Evolutionary conservation across 2,329 filamentous ascomycete species (phyloP), one percentile per base, ranked within the genome.

Genomic region (Sporothrix mexicana): DNA sequence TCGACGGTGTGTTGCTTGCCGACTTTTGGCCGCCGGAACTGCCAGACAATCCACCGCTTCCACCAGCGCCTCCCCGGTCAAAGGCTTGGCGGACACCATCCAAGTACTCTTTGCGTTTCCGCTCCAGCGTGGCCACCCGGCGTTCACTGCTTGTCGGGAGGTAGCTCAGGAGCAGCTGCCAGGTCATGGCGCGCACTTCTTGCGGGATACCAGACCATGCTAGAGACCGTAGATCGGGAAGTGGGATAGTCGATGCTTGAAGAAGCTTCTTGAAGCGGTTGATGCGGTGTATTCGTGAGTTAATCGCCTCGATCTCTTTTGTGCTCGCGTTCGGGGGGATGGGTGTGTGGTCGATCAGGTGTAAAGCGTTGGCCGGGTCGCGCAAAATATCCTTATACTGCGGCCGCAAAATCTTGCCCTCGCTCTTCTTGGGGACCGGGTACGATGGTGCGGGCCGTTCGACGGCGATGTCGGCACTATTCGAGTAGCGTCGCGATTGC

Each of bases 201-300:
- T 94, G 92, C 0, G 96, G 97, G 49, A 98, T 88, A 13, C 96
- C 96, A 70, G 95, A 96, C 96, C 97, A 99, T 43, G 96, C 94
- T 45, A 94, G 86, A 73, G 94, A 87, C 75, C 96, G 89, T 30
- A 99, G 86, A 70, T 98, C 95, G 20, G 92, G 85, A 2, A 98
- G 83, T 1, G 94, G 91, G 77, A 99, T 96, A 0, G 93, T 94
- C 55, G 93, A 97, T 25, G 95, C 90, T 83, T 99, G 96, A 7
- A 99, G 86, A 70, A 99, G 93, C 78, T 92, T 92, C 82, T 99
- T 99, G 84, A 99, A 99, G 80, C 98, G 98, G 83, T 99, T 98
- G 80, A 99, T 99, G 75, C 96, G 91, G 7, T 93, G 92, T 77
- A 97, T 96, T 74, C 94, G 90, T 61, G 95, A 92, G 72, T 93